Base-by-base conservation (phyloP, 805 yeast species). In the Teunomyces cretensis region DNA sequence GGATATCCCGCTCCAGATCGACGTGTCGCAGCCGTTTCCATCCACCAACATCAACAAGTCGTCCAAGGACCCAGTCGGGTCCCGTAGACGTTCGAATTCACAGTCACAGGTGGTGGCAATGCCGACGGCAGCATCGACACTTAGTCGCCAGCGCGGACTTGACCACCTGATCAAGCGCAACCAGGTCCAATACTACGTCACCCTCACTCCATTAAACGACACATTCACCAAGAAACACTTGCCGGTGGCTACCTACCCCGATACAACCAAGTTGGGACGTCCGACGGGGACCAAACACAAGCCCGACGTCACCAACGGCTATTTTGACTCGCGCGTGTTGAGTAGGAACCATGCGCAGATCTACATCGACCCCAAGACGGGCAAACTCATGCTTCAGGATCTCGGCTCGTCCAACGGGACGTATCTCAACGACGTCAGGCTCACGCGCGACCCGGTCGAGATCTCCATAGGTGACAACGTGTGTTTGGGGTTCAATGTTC, bases 401-500 rank as follows among this genome's bases (percentile, higher is more conserved):
- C 76, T 90, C 58, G 89, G 90, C 46, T 86, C 96, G 2, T 86
- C 96, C 17, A 94, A 94, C 65, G 99, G 99, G 8, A 92, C 99
- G 0, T 95, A 86, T 62, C 80, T 94, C 40, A 94, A 94, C 62
- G 88, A 83, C 28, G 73, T 68, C 33, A 83, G 90, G 50, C 74
- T 94, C 9, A 78, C 80, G 33, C 68, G 76, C 12, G 88, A 82
- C 32, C 70, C 77, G 0, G 80, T 79, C 15, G 88, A 83, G 53
- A 65, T 94, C 41, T 75, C 81, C 45, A 73, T 82, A n/a, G 91
- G 88, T 19, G 99, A 94, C 64, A 74, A 80, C n/a, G 76, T 94
- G n/a, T 95, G 92, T 57, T 70, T 94, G 44, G 99, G 99, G 1
- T 89, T 96, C 42, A 96, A 95, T 57, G 87, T 94, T 44, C 86